phyloP scores from a whole-genome alignment of 1,284 basidiomycete genomes.

The Retiboletus flavoniger region DNA sequence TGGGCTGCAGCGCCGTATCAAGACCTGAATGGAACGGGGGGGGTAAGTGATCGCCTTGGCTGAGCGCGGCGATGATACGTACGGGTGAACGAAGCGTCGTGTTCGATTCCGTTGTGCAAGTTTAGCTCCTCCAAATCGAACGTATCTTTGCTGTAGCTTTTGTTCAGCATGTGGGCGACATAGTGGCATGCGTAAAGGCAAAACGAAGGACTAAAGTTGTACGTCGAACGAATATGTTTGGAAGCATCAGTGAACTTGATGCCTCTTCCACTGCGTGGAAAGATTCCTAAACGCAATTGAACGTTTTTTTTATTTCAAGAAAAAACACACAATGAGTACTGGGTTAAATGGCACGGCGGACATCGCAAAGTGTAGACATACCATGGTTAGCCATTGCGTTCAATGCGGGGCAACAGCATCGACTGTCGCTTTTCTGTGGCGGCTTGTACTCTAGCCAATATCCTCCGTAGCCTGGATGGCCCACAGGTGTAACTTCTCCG shows the following conservation, averaged over 20 bases:
- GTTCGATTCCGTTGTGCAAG: slow-evolving; percentile 75
- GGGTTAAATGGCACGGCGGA: background rate
- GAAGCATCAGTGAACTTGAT: slow-evolving; percentile 58
- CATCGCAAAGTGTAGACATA: slow-evolving; percentile 29
- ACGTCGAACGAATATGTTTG: slow-evolving; percentile 47
- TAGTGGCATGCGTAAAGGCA: slow-evolving; percentile 59
- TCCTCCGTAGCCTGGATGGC: slow-evolving; percentile 56
- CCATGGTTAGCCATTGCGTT: slow-evolving; percentile 77
- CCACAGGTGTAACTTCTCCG: slow-evolving; percentile 53
- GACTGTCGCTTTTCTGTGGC: slow-evolving; percentile 60
- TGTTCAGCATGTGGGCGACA: slow-evolving; percentile 55
- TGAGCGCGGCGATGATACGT: background rate
- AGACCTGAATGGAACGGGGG: slow-evolving; percentile 43
- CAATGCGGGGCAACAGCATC: slow-evolving; percentile 65
- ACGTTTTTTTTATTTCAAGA: background rate
- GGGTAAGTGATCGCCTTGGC: background rate
- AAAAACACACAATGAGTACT: background rate
- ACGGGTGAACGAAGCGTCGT: slow-evolving; percentile 69
- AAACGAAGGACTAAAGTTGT: slow-evolving; percentile 66
- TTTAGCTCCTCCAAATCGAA: slow-evolving; percentile 66
- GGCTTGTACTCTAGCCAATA: slow-evolving; percentile 66
- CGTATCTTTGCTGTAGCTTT: slow-evolving; percentile 53
- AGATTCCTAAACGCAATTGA: slow-evolving; percentile 49
- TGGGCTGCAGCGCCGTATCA: slow-evolving; percentile 47
- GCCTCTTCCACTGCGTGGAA: slow-evolving; percentile 61